These are phyloP conservation scores for Lachnellula subtilissima DNA, from an alignment of 2,329 filamentous ascomycete genomes.

Conservation along the genomic window DNA sequence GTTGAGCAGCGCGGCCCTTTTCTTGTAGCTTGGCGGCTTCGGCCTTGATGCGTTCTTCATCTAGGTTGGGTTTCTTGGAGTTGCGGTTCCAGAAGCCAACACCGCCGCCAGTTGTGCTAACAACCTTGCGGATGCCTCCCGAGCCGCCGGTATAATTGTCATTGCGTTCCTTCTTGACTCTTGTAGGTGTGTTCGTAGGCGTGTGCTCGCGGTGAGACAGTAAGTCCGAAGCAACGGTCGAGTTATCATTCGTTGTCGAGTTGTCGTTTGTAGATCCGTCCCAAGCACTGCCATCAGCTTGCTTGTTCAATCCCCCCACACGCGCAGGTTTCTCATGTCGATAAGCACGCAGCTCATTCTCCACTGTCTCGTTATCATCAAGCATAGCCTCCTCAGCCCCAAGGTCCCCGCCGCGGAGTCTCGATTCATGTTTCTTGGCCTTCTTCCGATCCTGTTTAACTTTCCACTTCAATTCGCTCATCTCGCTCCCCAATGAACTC, in stretches of 20 bases:
- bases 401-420: slow-evolving; percentile 9
- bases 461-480: slow-evolving; percentile 30
- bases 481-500: slow-evolving; percentile 20
- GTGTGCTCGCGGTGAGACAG: slow-evolving; percentile 53
- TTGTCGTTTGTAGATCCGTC: slow-evolving; percentile 65
- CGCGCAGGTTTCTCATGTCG: slow-evolving; percentile 80
- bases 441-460: slow-evolving; percentile 25
- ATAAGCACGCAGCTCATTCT: slow-evolving; percentile 73
- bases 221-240: slow-evolving; percentile 45
- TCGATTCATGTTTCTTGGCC: slow-evolving; percentile 8
- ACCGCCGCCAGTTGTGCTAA: slow-evolving; percentile 10
- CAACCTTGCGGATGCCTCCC: slow-evolving; percentile 29
- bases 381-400: slow-evolving; percentile 29
- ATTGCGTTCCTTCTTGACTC: slow-evolving; percentile 21
- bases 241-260: slow-evolving; percentile 46
- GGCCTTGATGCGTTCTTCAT: slow-evolving; percentile 44
- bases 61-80: slow-evolving; percentile 1
- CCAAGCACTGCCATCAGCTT: slow-evolving; percentile 73
- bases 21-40: slow-evolving; percentile 54
- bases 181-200: slow-evolving; percentile 49
- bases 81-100: slow-evolving; percentile 12
- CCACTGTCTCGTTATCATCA: slow-evolving; percentile 39
- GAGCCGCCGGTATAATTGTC: slow-evolving; percentile 21
- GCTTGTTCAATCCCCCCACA: slow-evolving; percentile 83
- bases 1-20: slow-evolving; percentile 40